Conservation (phyloP, 2,329 filamentous ascomycete genomes). For the Penicillium sp. region DNA sequence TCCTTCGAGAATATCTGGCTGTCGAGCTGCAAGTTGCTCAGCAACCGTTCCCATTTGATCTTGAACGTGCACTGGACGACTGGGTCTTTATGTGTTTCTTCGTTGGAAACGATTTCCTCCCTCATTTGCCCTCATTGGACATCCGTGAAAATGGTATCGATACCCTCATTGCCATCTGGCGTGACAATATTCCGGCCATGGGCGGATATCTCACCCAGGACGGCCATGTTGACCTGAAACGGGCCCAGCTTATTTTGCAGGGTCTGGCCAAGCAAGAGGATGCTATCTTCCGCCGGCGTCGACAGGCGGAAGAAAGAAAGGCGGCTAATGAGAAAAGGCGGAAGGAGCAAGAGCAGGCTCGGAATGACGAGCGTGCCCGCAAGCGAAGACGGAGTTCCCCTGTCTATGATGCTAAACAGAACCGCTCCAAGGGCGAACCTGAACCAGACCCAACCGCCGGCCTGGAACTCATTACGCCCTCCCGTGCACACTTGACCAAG, state of each 20-base stretch:
- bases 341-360: slow-evolving; percentile 66
- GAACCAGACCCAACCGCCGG: slow-evolving; percentile 45
- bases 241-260: slow-evolving; percentile 83
- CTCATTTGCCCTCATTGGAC: slow-evolving; percentile 94
- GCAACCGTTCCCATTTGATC: slow-evolving; percentile 84
- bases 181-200: slow-evolving; percentile 87
- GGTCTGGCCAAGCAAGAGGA: slow-evolving; percentile 92
- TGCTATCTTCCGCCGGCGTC: slow-evolving; percentile 84
- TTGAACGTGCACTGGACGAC: slow-evolving; percentile 92
- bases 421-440: slow-evolving; percentile 26
- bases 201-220: slow-evolving; percentile 96
- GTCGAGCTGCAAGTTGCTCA: slow-evolving; percentile 82
- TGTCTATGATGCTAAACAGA: slow-evolving; percentile 37
- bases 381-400: slow-evolving; percentile 49
- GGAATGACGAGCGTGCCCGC: slow-evolving; percentile 47
- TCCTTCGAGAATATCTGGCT: slow-evolving; percentile 89
- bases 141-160: slow-evolving; percentile 98
- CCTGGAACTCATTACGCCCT: slow-evolving; percentile 61
- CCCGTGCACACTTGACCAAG: slow-evolving; percentile 55
- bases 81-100: slow-evolving; percentile 99
- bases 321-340: slow-evolving; percentile 78
- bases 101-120: slow-evolving; percentile 96
- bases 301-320: slow-evolving; percentile 80
- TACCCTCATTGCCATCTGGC: slow-evolving; percentile 94
- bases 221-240: slow-evolving; percentile 82